A percentile compares a stretch with the other conserved stretches of the same genome.
These are phyloP conservation scores for Leccinum fibrillosum DNA, from an alignment of 768 basidiomycete species.

Conservation along the genomic window DNA sequence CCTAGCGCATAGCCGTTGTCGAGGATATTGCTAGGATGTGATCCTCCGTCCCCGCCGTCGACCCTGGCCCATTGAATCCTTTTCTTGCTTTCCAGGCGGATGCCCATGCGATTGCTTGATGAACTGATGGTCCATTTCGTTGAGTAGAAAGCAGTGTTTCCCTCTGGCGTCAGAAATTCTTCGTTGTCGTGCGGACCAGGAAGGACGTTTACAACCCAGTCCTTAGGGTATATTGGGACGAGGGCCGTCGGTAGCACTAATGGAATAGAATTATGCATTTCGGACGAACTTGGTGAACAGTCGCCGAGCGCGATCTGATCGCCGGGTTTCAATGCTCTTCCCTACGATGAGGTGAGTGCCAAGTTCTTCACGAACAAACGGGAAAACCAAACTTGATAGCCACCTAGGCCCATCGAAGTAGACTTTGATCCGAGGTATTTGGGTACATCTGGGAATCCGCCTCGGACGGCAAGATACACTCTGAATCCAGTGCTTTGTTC, in stretches of 20 bases:
- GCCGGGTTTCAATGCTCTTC: conserved; percentile 47
- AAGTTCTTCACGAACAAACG: neutral
- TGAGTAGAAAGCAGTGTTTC: conserved; percentile 48
- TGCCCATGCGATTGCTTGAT: conserved; percentile 62
- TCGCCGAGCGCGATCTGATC: conserved; percentile 46
- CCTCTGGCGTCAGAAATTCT: conserved; percentile 49
- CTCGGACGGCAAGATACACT: conserved; percentile 52
- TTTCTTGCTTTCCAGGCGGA: conserved; percentile 46
- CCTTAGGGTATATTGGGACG: conserved; percentile 43
- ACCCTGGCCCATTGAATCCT: conserved; percentile 52
- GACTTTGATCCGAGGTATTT: conserved; percentile 61
- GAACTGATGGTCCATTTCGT: conserved; percentile 52
- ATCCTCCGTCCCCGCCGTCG: conserved; percentile 64
- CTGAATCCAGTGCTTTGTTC: conserved; percentile 42
- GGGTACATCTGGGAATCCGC: conserved; percentile 58
- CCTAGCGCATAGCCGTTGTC: conserved; percentile 58
- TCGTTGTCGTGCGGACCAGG: conserved; percentile 62
- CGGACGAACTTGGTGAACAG: conserved; percentile 23
- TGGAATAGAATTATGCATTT: conserved; percentile 1
- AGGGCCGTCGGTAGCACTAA: conserved; percentile 26
- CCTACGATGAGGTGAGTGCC: conserved; percentile 32
- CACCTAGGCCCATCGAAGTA: conserved; percentile 59
- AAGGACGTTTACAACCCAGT: conserved; percentile 55
- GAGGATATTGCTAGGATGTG: conserved; percentile 66
- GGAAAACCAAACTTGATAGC: conserved; percentile 40